Evolutionary conservation across 345 rosid genomes (phyloP).

Genomic region (Geranium brycei): DNA sequence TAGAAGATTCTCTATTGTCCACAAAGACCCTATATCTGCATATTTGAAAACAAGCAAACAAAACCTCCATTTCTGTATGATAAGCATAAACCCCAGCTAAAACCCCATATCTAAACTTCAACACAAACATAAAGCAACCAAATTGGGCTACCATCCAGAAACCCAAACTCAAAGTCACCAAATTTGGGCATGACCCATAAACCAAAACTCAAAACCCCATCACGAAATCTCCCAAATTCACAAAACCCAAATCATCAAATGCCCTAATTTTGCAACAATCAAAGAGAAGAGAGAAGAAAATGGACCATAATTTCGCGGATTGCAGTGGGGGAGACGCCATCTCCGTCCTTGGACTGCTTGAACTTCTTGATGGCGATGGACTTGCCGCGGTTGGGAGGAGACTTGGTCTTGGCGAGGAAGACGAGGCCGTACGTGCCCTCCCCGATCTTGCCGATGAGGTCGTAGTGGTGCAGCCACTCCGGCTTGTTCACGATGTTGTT

Average conservation of each 20-base stretch:
- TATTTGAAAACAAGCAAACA: too few relatives aligned
- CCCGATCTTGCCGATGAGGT: constrained; percentile 94
- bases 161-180: too few relatives aligned
- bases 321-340: constrained; percentile 99
- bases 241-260: background rate
- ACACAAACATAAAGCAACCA: too few relatives aligned
- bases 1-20: too few relatives aligned
- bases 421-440: constrained; percentile 99
- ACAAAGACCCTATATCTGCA: too few relatives aligned
- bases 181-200: too few relatives aligned
- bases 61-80: too few relatives aligned
- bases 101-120: too few relatives aligned
- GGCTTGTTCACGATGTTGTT: constrained; percentile 38
- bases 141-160: too few relatives aligned
- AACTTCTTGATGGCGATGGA: constrained; percentile 95
- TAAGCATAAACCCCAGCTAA: too few relatives aligned
- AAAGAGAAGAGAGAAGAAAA: background rate
- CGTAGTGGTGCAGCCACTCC: constrained; percentile 97
- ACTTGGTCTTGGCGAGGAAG: constrained; percentile 75
- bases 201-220: too few relatives aligned
- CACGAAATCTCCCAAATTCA: too few relatives aligned
- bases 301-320: constrained; percentile 79
- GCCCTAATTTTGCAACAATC: background rate
- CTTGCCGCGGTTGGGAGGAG: constrained; percentile 63
- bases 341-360: constrained; percentile 98